Evolutionary conservation across 2,329 filamentous ascomycete genomes (phyloP), one percentile per base, ranked within the genome.

Genomic region (Exophiala phaeomuriformis): DNA sequence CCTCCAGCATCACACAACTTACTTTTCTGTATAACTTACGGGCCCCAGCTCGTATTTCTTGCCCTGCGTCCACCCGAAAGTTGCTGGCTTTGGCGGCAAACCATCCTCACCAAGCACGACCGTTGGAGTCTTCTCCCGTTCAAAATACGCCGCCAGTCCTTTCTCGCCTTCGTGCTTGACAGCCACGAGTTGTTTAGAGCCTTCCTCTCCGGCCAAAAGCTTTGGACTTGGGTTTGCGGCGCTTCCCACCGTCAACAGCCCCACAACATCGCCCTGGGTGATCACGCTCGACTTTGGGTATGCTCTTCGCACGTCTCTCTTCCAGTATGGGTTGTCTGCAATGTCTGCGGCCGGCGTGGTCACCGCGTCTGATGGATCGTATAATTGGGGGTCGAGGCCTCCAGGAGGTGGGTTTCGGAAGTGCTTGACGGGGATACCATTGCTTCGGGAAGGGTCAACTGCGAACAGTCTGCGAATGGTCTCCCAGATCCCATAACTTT

Each of bases 261-360:
- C 86, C 28, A 93, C 93, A 48, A 89, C 84, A 70, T 97, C 87
- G 44, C 81, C 81, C 76, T 97, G 93, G 55, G 77, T 84, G 58
- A 98, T 80, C 43, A 88, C 83, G 66, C 86, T 91, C 52, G 86
- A 78, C 64, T 78, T 80, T 32, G 93, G 87, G 75, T 97, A 97
- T 65, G 78, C 79, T 65, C 93, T 82, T 64, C 93, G 86, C 57
- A 76, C 71, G 68, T 98, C 93, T 66, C 93, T 90, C 79, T 95
- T 94, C 89, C 90, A 98, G 77, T 96, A 95, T 36, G 89, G 83
- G 74, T 95, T 95, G 71, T 91, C 88, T 65, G 89, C 89, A 64
- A 95, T 84, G 69, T 95, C 89, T 62, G 80, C 88, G 1, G 89
- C 87, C n/a, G 89, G 89, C 0, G 85, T 55, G 9, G 88, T 94